Base-by-base conservation (phyloP, 768 basidiomycete species). In the Guyanaporus albipodus region DNA sequence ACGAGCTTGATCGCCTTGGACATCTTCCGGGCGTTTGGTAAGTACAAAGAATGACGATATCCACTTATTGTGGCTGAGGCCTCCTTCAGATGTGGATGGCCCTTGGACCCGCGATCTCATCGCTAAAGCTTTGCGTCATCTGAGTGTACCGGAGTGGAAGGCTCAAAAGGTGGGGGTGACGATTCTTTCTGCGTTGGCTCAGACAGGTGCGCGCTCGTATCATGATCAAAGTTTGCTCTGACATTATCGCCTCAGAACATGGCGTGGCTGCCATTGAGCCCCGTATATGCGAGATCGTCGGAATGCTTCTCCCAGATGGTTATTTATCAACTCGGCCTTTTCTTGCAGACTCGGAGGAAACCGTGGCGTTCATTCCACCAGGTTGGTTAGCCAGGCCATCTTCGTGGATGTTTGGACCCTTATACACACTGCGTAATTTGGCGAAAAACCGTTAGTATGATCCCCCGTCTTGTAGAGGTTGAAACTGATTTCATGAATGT, bases 1-100 rank as follows among this genome's bases (percentile, higher is more conserved):
- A 60, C 58, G 5, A 54, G 58, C 37, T 31, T 60, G 8, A 49
- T 60, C 15, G 54, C 47, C 11, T 38, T 60, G 46, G 56, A 61
- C 8, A 55, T 60, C 19, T 52, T 53, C 32, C 42, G 47, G 17
- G 45, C 55, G 15, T 57, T 51, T 21, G 38, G 59, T 61, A 28
- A 9, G 52, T 19, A 4, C 18, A 9, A 6, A 17, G n/a, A 44
- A 11, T n/a, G 33, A 18, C 3, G 4, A 31, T 18, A 8, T 17
- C 8, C 2, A 8, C 22, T 31, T 23, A 21, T 17, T 14, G 8
- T 26, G 7, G 10, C 21, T 49, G 8, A 58, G 1, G n/a, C 31
- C 6, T 6, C n/a, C 10, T 2, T 21, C 23, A 59, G 58, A 50
- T 8, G 6, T 24, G n/a, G 4, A 44, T 1, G 44, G 44, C 38